Evolutionary conservation across 179 eudicot species (phyloP).

Genomic region (Nepenthes alata): DNA sequence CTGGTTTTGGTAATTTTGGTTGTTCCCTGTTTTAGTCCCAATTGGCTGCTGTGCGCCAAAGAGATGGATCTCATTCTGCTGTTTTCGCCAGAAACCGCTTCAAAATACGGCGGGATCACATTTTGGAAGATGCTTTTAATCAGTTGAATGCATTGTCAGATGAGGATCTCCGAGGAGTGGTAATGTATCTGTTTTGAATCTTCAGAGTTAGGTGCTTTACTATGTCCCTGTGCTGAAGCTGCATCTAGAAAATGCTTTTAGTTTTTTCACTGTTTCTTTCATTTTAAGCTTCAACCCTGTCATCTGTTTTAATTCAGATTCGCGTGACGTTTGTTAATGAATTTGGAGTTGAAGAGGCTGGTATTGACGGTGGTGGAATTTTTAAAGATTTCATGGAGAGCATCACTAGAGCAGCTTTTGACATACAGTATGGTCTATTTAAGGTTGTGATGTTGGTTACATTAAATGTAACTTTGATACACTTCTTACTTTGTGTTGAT

Average conservation of each 20-base stretch:
- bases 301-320: slow-evolving; percentile 32
- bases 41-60: slow-evolving; percentile 52
- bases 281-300: neutral
- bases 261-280: neutral
- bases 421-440: slow-evolving; percentile 89
- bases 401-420: slow-evolving; percentile 88
- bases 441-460: slow-evolving; percentile 39
- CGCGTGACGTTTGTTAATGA: slow-evolving; percentile 88
- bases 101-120: slow-evolving; percentile 79
- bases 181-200: slow-evolving; percentile 17
- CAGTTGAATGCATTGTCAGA: slow-evolving; percentile 69
- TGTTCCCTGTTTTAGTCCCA: slow-evolving; percentile 41
- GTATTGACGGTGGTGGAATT: slow-evolving; percentile 98
- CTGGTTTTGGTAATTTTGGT: slow-evolving; percentile 6
- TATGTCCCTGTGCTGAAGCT: neutral
- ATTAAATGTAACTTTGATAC: neutral
- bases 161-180: slow-evolving; percentile 81
- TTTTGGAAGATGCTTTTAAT: slow-evolving; percentile 82
- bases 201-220: neutral
- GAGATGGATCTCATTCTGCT: slow-evolving; percentile 37
- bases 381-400: slow-evolving; percentile 99
- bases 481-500: neutral
- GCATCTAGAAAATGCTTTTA: neutral
- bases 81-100: slow-evolving; percentile 58
- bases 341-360: slow-evolving; percentile 98